Conservation (phyloP, 2,329 filamentous ascomycete species). For the Ceratocystis diversiconidia region DNA sequence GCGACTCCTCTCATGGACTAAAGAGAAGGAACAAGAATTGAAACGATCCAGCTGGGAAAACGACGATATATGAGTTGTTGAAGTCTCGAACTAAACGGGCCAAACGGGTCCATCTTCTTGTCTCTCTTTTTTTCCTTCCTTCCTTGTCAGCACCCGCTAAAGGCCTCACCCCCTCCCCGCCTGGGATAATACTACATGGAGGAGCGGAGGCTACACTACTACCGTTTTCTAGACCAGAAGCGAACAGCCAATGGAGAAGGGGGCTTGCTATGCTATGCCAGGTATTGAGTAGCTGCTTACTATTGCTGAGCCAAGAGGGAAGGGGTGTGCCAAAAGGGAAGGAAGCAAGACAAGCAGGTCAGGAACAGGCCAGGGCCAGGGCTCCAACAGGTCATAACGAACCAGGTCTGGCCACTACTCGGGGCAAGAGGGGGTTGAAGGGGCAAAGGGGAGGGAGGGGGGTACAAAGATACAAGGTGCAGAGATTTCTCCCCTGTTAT, state of each 20-base stretch:
- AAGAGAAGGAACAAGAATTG: constrained; percentile 2
- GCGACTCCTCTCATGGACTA: neutral
- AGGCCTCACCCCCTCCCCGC: neutral
- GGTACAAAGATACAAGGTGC: neutral
- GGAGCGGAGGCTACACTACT: neutral
- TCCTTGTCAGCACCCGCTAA: neutral
- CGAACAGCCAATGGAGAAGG: no score
- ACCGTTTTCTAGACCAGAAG: neutral
- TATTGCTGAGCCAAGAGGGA: no score
- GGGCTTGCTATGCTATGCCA: no score
- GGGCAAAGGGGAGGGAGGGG: neutral
- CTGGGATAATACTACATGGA: neutral
- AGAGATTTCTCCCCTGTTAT: neutral
- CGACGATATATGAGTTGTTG: constrained; percentile 7
- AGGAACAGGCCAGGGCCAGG: neutral
- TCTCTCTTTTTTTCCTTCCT: neutral
- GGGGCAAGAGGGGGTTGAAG: neutral
- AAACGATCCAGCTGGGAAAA: constrained; percentile 2
- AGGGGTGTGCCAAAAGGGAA: no score
- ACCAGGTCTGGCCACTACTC: neutral
- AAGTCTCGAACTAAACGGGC: neutral
- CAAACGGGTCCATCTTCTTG: neutral
- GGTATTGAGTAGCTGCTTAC: no score
- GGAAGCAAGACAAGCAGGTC: no score
- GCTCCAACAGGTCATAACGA: neutral